Base-by-base conservation (phyloP, 805 yeast species). In the Myxozyma mucilagina region DNA sequence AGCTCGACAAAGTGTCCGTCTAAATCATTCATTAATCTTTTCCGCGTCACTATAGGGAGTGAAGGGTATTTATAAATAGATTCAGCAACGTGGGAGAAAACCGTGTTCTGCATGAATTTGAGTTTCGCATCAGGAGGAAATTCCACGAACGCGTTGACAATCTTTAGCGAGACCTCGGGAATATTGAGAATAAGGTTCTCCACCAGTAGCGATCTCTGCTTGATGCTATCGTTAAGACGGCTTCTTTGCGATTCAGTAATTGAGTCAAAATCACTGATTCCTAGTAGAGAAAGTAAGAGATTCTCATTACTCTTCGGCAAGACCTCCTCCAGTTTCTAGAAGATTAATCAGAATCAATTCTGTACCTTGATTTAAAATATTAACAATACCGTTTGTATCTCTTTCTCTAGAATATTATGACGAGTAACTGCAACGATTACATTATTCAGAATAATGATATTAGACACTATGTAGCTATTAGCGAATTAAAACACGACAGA, bases 101-200 rank as follows among this genome's bases (percentile, higher is more conserved):
- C 94, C 9, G 97, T 96, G 72, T 93, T 97, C 67, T 78, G 79
- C 69, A 96, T 87, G 88, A 93, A 85, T 69, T 86, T 87, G 35
- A 83, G 68, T 38, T 90, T 73, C 63, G 84, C 79, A 62, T 83
- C 87, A n/a, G 75, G 75, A 13, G 88, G 86, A 59, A 88, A 72
- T 1, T 80, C 80, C 55, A 89, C 72, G 61, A 88, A 73, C 59
- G 86, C 84, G 54, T 84, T 85, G 71, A 89, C 78, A 1, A 85
- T 80, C 47, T 41, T 35, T 32, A 18, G 5, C 5, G 66, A 55
- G 10, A 56, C 13, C 20, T 32, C 31, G 16, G 60, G 59, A 10
- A 56, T 11, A 9, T 38, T 47, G 6, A 32, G n/a, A n/a, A 59
- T 20, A 5, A 59, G 18, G 32, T 41, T 56, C 29, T 62, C 57